A percentile compares a stretch with the other conserved stretches of the same genome.
Evolutionary conservation across 345 rosid genomes (phyloP).

Genomic region (Aquilaria malaccensis): DNA sequence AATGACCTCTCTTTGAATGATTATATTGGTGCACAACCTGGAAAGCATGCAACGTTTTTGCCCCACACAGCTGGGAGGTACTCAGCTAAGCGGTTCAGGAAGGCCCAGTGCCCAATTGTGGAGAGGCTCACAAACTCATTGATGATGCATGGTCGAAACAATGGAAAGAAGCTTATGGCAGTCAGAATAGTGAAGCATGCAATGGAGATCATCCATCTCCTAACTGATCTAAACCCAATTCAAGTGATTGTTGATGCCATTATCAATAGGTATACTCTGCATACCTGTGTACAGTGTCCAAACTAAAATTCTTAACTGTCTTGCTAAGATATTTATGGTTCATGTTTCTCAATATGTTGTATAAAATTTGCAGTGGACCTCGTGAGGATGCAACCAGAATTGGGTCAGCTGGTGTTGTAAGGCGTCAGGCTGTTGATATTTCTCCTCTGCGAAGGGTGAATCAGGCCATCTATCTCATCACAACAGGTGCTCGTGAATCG

Average conservation of each 20-base stretch:
- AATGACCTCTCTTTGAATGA: constrained; percentile 51
- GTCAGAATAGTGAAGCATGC: constrained; percentile 69
- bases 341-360: neutral
- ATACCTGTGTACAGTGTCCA: neutral
- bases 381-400: constrained; percentile 84
- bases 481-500: constrained; percentile 81
- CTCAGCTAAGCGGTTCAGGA: constrained; percentile 78
- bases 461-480: constrained; percentile 65
- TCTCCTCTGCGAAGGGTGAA: constrained; percentile 77
- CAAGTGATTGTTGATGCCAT: constrained; percentile 78
- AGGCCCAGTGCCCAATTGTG: constrained; percentile 83
- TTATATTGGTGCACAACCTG: constrained; percentile 54
- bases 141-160: constrained; percentile 87
- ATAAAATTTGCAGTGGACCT: constrained; percentile 44
- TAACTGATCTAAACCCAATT: constrained; percentile 65
- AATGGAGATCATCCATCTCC: constrained; percentile 71
- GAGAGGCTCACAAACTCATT: constrained; percentile 86
- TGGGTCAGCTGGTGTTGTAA: constrained; percentile 86
- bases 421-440: constrained; percentile 88
- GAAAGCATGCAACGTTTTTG: constrained; percentile 64
- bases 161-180: constrained; percentile 76
- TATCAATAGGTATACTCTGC: constrained; percentile 45
- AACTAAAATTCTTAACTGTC: neutral
- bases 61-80: constrained; percentile 89
- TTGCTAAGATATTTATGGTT: neutral